Base-by-base conservation (phyloP, 306 rosid genomes). In the Ochetophila trinervis region DNA sequence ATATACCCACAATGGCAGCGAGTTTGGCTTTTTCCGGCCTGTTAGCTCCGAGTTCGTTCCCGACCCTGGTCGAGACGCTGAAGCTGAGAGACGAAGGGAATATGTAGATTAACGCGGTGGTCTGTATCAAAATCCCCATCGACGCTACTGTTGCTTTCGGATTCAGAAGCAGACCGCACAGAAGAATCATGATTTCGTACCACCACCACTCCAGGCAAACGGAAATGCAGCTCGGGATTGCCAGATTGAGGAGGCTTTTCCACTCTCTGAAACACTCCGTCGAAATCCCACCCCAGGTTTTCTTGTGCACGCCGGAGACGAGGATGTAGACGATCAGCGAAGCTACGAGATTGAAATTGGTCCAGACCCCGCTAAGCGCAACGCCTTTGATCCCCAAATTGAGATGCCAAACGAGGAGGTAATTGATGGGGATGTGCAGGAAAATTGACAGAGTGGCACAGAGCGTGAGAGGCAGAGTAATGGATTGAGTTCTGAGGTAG, bases 161-260 rank as follows among this genome's bases (percentile, higher is more conserved):
- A 49, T 84, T 85, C 1, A 74, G 0, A 11, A 92, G 34, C 53
- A 85, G 53, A 0, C 98, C 98, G 24, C 98, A 92, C 9, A 92
- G 77, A 53, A 92, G 21, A 23, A 84, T 92, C 98, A 92, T 89
- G 62, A 92, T 89, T 75, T 92, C 98, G 60, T 92, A 92, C 98
- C 98, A 92, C 98, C 98, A 92, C 98, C 98, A 92, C 71, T 92
- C 98, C 17, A 92, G 81, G 49, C 98, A 92, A 8, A 92, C 93
- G 0, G 98, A 92, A 56, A 92, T 67, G 78, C 98, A 92, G 74
- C 96, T 89, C 6, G 98, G 93, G 14, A 92, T 73, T 2, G 98
- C 92, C 56, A 92, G 53, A 63, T 80, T 81, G 5, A 92, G 72
- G 8, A 92, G 92, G 0, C 78, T 44, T 19, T 53, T 75, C 96